Percentiles rank a stretch among this genome's conserved stretches.
phyloP scores from a whole-genome alignment of 768 basidiomycete species.

The Cystobasidium tubakii region DNA sequence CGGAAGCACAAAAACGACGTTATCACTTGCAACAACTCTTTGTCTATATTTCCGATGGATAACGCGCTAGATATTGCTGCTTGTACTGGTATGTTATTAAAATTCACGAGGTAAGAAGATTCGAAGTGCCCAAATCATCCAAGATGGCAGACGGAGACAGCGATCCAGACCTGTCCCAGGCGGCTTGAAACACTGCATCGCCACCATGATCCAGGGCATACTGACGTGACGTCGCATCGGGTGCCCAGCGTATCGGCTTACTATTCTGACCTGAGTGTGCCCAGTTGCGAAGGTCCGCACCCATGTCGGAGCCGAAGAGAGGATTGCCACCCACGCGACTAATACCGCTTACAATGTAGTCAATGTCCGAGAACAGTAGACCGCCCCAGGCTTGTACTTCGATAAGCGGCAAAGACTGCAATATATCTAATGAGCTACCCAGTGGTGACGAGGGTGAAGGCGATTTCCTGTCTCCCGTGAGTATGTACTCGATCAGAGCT shows the following conservation, averaged over 20 bases:
- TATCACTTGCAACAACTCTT: too few species aligned
- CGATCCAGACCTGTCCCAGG: constrained; percentile 9
- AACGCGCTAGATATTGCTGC: too few species aligned
- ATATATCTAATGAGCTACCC: too few species aligned
- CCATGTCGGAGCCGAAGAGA: constrained; percentile 1
- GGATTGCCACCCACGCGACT: not conserved
- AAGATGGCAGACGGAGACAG: not conserved
- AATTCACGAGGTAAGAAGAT: not conserved
- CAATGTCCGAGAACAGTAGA: constrained; percentile 6
- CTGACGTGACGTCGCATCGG: not conserved
- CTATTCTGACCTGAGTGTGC: not conserved
- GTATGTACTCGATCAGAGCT: constrained; percentile 8
- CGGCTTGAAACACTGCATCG: not conserved
- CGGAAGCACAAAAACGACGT: too few species aligned
- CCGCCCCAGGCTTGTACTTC: constrained; percentile 30
- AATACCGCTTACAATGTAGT: not conserved
- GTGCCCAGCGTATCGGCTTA: constrained; percentile 26
- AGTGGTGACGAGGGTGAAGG: not conserved
- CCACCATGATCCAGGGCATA: constrained; percentile 12
- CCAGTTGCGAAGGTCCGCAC: constrained; percentile 14
- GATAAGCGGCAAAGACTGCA: not conserved
- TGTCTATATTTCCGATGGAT: too few species aligned
- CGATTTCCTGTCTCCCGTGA: not conserved
- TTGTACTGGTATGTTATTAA: too few species aligned
- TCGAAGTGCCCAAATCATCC: not conserved